A percentile compares a stretch with the other conserved stretches of the same genome.
phyloP scores from a whole-genome alignment of 208 protist species.

The Strigomonas galati region DNA sequence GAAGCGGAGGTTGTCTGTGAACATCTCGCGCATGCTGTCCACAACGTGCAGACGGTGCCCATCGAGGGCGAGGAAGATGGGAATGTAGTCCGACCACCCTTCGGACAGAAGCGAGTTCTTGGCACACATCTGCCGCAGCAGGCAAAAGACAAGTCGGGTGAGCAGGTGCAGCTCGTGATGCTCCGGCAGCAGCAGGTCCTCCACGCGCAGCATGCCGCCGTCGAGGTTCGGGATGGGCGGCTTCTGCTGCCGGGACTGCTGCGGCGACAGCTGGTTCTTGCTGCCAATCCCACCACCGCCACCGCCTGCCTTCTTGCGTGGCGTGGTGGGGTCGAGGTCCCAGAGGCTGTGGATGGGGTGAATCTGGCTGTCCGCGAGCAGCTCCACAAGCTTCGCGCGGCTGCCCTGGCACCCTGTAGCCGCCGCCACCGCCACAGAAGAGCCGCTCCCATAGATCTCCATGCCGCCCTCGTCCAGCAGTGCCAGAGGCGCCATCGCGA shows the following conservation, averaged over 20 bases:
- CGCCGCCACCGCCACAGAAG: slow-evolving; percentile 12
- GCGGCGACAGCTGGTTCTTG: too few species aligned
- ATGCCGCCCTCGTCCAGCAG: slow-evolving; percentile 19
- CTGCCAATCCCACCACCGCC: too few species aligned
- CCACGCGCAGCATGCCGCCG: slow-evolving; percentile 18
- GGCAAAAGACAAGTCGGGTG: slow-evolving; percentile 51
- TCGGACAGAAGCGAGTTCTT: slow-evolving; percentile 27
- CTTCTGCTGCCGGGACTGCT: not conserved
- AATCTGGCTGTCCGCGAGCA: not conserved
- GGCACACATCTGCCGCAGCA: slow-evolving; percentile 55
- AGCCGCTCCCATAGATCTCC: slow-evolving; percentile 13
- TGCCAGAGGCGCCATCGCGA: slow-evolving; percentile 61
- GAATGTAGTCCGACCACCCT: slow-evolving; percentile 51
- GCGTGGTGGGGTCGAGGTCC: not conserved
- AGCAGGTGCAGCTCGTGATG: slow-evolving; percentile 60
- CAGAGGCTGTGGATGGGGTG: not conserved
- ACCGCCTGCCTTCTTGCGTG: not conserved
- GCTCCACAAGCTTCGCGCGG: not conserved
- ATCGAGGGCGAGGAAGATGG: slow-evolving; percentile 47
- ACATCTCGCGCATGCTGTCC: slow-evolving; percentile 58
- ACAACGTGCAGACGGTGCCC: slow-evolving; percentile 46
- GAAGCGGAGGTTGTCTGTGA: slow-evolving; percentile 56
- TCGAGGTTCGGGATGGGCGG: not conserved
- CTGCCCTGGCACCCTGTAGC: not conserved
- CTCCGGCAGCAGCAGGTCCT: slow-evolving; percentile 33